Evolutionary conservation across 2,329 filamentous ascomycete genomes (phyloP).

Genomic region (Colletotrichum cereale): DNA sequence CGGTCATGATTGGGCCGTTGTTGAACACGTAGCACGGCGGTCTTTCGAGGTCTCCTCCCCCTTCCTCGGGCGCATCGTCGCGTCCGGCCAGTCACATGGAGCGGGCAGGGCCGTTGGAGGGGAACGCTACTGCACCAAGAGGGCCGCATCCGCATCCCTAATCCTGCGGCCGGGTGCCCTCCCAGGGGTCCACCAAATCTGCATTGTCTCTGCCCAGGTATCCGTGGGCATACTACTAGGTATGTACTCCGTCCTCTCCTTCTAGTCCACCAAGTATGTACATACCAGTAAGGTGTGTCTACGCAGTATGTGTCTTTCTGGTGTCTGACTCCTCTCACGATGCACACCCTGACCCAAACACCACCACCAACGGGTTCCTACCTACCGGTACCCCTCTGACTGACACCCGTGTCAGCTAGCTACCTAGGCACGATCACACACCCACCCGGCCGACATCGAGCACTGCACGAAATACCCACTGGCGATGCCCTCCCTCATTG

Average conservation of each 20-base stretch:
- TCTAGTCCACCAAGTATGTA: neutral
- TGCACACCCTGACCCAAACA: conserved; percentile 31
- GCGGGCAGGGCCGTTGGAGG: conserved; percentile 35
- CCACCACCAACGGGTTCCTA: conserved; percentile 14
- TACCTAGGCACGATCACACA: conserved; percentile 21
- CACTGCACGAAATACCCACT: conserved; percentile 27
- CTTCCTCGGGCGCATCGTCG: conserved; percentile 12
- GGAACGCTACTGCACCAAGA: conserved; percentile 36
- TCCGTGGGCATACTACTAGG: neutral
- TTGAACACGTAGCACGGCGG: conserved; percentile 33
- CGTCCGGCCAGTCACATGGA: conserved; percentile 26
- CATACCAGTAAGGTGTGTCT: too few species aligned
- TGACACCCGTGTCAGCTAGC: neutral
- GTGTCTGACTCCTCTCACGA: neutral
- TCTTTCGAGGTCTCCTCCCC: conserved; percentile 6
- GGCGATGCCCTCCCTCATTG: conserved; percentile 39
- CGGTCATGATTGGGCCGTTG: conserved; percentile 29
- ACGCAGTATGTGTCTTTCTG: conserved; percentile 8
- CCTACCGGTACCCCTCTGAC: neutral
- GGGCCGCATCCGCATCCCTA: conserved; percentile 39
- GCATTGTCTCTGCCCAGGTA: conserved; percentile 1
- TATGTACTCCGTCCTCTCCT: neutral
- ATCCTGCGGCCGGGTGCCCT: conserved; percentile 30
- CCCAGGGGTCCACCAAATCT: conserved; percentile 26
- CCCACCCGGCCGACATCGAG: conserved; percentile 21